Evolutionary conservation across 163 green algal genomes (phyloP).

Genomic region (Chlorella variabilis): DNA sequence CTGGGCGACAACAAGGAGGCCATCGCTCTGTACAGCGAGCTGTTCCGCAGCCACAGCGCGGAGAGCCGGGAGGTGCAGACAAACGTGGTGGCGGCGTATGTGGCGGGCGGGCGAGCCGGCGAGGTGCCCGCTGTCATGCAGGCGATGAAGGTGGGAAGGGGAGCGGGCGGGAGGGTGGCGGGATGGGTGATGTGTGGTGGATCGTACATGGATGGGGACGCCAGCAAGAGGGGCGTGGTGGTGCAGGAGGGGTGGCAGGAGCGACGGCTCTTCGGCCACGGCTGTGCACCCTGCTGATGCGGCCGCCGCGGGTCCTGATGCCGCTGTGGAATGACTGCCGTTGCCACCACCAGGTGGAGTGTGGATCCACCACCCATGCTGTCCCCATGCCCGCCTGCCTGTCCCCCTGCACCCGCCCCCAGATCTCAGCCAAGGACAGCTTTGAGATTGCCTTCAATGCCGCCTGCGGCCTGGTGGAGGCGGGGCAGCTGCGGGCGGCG

Average conservation of each 20-base stretch:
- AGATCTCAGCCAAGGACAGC: slow-evolving; percentile 62
- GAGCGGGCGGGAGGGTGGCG: no score
- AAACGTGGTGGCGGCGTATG: slow-evolving; percentile 85
- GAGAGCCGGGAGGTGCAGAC: slow-evolving; percentile 69
- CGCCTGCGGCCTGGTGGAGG: slow-evolving; percentile 78
- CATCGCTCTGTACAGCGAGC: slow-evolving; percentile 67
- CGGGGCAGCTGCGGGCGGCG: slow-evolving; percentile 64
- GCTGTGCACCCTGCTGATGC: no score
- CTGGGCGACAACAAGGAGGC: slow-evolving; percentile 65
- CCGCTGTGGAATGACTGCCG: no score
- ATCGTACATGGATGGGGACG: no score
- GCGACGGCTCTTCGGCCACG: no score
- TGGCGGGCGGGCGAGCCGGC: slow-evolving; percentile 59
- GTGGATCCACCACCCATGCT: no score
- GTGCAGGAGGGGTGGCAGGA: no score
- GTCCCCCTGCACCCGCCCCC: not conserved
- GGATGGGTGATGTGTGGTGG: no score
- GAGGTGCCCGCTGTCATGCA: slow-evolving; percentile 77
- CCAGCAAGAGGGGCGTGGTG: no score
- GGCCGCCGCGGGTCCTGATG: no score
- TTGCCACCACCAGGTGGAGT: no score
- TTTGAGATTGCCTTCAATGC: slow-evolving; percentile 94
- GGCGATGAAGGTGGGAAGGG: slow-evolving; percentile 67
- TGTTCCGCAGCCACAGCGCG: slow-evolving; percentile 35
- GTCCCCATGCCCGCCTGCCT: no score